Percentiles rank a stretch among this genome's conserved stretches.
Evolutionary conservation across 73 alveolate species (phyloP).

Genomic region (Stentor roeselii): DNA sequence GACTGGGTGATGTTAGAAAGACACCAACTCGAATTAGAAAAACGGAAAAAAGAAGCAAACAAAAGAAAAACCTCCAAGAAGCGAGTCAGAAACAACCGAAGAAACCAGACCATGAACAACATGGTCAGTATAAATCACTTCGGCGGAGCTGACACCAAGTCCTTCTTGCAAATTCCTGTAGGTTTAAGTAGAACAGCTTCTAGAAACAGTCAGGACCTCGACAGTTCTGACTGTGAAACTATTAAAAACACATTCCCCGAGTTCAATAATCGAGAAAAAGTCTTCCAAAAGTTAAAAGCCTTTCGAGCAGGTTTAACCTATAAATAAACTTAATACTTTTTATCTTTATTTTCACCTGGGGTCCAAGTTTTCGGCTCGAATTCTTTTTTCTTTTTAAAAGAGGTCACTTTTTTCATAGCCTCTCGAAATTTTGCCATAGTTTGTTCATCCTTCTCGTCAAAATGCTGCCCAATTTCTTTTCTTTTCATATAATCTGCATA

Average conservation of each 20-base stretch:
- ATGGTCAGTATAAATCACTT: not conserved
- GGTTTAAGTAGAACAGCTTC: not conserved
- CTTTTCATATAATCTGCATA: not conserved
- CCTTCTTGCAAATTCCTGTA: not conserved
- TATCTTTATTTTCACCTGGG: not conserved
- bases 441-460: not conserved
- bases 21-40: not conserved
- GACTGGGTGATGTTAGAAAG: not conserved
- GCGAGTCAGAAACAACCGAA: not conserved
- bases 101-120: not conserved
- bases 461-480: not conserved
- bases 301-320: not conserved
- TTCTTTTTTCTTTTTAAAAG: not conserved
- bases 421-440: not conserved
- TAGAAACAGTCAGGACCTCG: not conserved
- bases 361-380: not conserved
- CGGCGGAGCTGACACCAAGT: not conserved
- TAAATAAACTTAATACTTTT: not conserved
- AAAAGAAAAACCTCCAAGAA: not conserved
- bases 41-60: not conserved
- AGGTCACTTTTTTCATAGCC: not conserved
- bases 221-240: not conserved
- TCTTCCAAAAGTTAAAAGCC: no score
- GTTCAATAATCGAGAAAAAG: not conserved
- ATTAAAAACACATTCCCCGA: not conserved